Conservation (phyloP, 2,329 filamentous ascomycete species). For the Alternaria postmessia region DNA sequence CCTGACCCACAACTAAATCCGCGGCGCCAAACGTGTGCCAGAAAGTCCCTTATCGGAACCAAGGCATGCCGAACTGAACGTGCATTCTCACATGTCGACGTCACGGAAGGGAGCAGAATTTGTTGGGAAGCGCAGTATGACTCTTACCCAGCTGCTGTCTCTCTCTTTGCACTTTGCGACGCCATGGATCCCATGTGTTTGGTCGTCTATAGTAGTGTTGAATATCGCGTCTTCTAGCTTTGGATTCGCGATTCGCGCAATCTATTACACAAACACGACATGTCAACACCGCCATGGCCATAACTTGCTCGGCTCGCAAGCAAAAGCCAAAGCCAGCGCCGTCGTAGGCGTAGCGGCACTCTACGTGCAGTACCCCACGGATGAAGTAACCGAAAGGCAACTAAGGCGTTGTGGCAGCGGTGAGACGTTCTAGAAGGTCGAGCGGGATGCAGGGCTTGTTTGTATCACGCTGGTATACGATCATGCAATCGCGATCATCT, state of each 20-base stretch:
- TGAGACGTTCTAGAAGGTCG: constrained; percentile 20
- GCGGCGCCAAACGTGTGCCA: constrained; percentile 1
- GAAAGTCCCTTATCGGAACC: constrained; percentile 6
- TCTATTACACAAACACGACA: constrained; percentile 17
- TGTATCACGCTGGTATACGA: constrained; percentile 12
- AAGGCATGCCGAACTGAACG: constrained; percentile 3
- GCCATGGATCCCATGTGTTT: constrained; percentile 1
- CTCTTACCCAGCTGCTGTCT: not conserved
- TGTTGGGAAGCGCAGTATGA: not conserved
- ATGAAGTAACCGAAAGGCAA: constrained; percentile 8
- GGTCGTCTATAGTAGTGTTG: constrained; percentile 1
- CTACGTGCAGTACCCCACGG: constrained; percentile 6
- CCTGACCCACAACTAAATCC: constrained; percentile 7
- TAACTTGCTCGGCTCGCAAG: not conserved
- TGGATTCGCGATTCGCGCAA: constrained; percentile 7
- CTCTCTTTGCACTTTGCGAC: not conserved
- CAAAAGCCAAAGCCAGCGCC: constrained; percentile 2
- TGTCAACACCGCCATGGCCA: not conserved
- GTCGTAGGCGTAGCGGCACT: not conserved
- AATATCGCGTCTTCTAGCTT: not conserved
- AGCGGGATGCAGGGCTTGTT: constrained; percentile 7
- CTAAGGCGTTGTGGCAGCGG: constrained; percentile 15
- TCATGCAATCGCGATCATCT: not conserved
- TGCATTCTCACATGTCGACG: constrained; percentile 15
- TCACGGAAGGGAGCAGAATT: constrained; percentile 1